A percentile compares a stretch with the other conserved stretches of the same genome.
phyloP scores from a whole-genome alignment of 2,329 filamentous ascomycete genomes.

The Bimuria novae-zelandiae region DNA sequence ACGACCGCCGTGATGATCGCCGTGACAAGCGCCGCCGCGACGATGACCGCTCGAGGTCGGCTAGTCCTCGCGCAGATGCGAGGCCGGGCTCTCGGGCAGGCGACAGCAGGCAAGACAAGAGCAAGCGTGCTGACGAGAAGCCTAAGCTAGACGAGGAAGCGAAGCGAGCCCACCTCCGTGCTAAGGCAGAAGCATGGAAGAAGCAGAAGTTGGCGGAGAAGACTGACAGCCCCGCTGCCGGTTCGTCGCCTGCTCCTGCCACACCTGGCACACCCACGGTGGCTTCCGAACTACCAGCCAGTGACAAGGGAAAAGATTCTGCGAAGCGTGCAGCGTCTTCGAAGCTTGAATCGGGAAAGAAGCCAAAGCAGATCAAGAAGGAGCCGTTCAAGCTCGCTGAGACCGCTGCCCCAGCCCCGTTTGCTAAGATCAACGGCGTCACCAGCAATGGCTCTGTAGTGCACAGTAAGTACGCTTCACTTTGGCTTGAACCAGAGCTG shows the following conservation, averaged over 20 bases:
- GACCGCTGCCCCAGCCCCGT: conserved; percentile 34
- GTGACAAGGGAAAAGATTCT: conserved; percentile 52
- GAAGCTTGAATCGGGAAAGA: conserved; percentile 83
- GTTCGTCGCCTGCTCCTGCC: conserved; percentile 61
- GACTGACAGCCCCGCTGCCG: conserved; percentile 65
- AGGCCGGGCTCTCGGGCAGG: conserved; percentile 34
- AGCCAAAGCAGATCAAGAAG: conserved; percentile 53
- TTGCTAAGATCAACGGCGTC: conserved; percentile 31
- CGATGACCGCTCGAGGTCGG: conserved; percentile 70
- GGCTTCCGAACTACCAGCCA: conserved; percentile 39
- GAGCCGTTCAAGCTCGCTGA: conserved; percentile 45
- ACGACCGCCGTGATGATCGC: conserved; percentile 68
- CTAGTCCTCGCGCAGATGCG: conserved; percentile 41
- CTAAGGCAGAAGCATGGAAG: conserved; percentile 89
- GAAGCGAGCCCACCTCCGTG: conserved; percentile 43
- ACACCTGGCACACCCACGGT: conserved; percentile 61
- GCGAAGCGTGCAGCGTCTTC: conserved; percentile 80
- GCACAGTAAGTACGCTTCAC: conserved; percentile 18
- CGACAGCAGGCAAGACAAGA: conserved; percentile 50
- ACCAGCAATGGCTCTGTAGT: conserved; percentile 21
- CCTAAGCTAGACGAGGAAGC: conserved; percentile 31
- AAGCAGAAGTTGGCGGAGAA: conserved; percentile 69
- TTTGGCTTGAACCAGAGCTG: conserved; percentile 10
- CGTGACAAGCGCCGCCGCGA: conserved; percentile 73
- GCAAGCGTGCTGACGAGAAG: conserved; percentile 60